Conservation (phyloP, 108 stramenopile species). For the Stephanodiscus triporus region DNA sequence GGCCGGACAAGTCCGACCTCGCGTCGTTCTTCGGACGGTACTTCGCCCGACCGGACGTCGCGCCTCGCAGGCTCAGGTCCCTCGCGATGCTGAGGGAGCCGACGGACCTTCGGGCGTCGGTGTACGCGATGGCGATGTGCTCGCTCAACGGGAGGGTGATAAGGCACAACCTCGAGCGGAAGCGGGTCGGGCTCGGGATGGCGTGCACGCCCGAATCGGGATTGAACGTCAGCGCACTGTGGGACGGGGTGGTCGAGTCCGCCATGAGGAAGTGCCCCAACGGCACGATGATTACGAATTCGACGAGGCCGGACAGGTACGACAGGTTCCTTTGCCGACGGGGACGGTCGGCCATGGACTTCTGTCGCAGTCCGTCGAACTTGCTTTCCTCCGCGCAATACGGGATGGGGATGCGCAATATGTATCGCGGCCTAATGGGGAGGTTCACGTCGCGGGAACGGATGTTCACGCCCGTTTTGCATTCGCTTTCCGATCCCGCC, state of each 20-base stretch:
- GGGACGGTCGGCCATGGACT: constrained; percentile 1
- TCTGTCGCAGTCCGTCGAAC: constrained; percentile 22
- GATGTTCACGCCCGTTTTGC: constrained; percentile 1
- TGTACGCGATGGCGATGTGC: constrained; percentile 42
- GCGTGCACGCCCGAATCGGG: constrained; percentile 27
- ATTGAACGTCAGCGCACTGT: constrained; percentile 12
- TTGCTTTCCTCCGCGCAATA: constrained; percentile 12
- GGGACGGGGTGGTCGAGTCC: constrained; percentile 10
- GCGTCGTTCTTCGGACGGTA: constrained; percentile 6
- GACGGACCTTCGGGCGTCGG: constrained; percentile 20
- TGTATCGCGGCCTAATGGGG: constrained; percentile 21
- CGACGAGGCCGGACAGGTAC: constrained; percentile 2
- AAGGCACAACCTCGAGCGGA: constrained; percentile 10
- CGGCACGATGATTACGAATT: background rate
- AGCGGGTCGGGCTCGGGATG: background rate
- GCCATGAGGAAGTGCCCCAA: constrained; percentile 1
- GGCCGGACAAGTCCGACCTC: constrained; percentile 17
- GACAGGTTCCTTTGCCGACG: constrained; percentile 17
- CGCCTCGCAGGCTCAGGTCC: constrained; percentile 5
- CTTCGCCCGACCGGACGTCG: background rate
- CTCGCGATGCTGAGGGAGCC: constrained; percentile 36
- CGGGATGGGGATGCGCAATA: constrained; percentile 18
- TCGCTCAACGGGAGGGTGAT: constrained; percentile 32
- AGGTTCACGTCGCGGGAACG: constrained; percentile 15
- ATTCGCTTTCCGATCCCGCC: constrained; percentile 1